Conservation (phyloP, 2,329 filamentous ascomycete species). For the Fusarium xylarioides region DNA sequence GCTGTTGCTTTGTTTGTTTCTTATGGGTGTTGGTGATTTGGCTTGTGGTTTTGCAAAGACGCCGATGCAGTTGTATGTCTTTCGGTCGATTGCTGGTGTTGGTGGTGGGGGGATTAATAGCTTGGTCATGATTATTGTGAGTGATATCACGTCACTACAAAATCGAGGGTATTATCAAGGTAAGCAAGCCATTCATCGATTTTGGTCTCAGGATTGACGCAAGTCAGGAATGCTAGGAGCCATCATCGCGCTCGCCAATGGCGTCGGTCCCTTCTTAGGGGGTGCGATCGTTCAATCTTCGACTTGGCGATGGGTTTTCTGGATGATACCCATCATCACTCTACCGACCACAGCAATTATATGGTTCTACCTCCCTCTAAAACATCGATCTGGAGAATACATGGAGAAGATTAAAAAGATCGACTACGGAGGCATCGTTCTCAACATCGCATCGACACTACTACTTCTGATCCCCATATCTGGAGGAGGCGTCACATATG, state of each 20-base stretch:
- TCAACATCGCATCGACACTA: neutral
- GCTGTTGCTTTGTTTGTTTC: neutral
- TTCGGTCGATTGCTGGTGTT: slow-evolving; percentile 48
- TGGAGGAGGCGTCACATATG: neutral
- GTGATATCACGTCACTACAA: slow-evolving; percentile 45
- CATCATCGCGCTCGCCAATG: neutral
- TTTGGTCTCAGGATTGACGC: neutral
- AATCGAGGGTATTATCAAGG: neutral
- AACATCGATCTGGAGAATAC: neutral
- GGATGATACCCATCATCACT: neutral
- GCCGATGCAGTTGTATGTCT: slow-evolving; percentile 47
- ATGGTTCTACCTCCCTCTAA: neutral
- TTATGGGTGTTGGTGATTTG: neutral
- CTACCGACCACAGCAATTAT: neutral
- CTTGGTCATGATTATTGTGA: slow-evolving; percentile 50
- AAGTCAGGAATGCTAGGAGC: neutral
- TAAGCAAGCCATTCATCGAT: neutral
- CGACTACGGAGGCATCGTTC: neutral
- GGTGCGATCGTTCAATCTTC: neutral
- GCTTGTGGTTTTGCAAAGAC: slow-evolving; percentile 11
- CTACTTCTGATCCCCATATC: neutral
- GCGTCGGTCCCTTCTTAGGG: neutral
- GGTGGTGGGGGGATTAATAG: slow-evolving; percentile 49
- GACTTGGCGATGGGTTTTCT: neutral
- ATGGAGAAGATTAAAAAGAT: neutral